A percentile compares a stretch with the other conserved stretches of the same genome.
Conservation (phyloP, 139 green algal genomes). For the Coelastrella sp. region DNA sequence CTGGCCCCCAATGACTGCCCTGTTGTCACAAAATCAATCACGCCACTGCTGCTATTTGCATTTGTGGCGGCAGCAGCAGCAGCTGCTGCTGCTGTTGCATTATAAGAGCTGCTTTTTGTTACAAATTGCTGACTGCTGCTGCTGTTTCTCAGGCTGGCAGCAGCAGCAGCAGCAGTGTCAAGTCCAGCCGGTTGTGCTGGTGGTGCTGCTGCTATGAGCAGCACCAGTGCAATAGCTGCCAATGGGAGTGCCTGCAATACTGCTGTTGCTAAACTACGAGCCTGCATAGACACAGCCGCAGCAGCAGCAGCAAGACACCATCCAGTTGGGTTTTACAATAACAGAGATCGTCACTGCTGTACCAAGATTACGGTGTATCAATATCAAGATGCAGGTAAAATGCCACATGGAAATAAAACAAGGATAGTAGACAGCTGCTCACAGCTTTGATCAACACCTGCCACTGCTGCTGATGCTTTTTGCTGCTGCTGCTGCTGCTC, state of each 20-base stretch:
- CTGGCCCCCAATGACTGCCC: not conserved
- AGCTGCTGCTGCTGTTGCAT: not conserved
- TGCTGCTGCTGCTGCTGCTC: not conserved
- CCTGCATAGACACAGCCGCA: conserved; percentile 10
- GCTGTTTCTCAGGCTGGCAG: not conserved
- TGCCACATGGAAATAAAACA: not conserved
- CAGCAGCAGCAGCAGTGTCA: conserved; percentile 19
- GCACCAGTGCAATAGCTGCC: not conserved
- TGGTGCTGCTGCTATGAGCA: conserved; percentile 13
- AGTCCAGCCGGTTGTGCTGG: not conserved
- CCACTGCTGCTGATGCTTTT: not conserved
- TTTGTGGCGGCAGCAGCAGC: not conserved
- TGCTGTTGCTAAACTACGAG: not conserved
- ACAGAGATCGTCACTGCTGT: not conserved
- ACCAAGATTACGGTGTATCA: not conserved
- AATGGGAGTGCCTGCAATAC: conserved; percentile 26
- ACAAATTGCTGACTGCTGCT: not conserved
- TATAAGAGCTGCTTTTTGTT: not conserved
- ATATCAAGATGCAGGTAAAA: not conserved
- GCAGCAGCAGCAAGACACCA: conserved; percentile 4
- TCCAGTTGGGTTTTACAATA: not conserved
- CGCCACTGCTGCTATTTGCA: not conserved
- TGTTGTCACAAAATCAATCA: not conserved
- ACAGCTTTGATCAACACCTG: not conserved
- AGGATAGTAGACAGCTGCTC: not conserved